phyloP scores from a whole-genome alignment of 1,284 basidiomycete genomes.

The Lentinula novae-zelandiae region DNA sequence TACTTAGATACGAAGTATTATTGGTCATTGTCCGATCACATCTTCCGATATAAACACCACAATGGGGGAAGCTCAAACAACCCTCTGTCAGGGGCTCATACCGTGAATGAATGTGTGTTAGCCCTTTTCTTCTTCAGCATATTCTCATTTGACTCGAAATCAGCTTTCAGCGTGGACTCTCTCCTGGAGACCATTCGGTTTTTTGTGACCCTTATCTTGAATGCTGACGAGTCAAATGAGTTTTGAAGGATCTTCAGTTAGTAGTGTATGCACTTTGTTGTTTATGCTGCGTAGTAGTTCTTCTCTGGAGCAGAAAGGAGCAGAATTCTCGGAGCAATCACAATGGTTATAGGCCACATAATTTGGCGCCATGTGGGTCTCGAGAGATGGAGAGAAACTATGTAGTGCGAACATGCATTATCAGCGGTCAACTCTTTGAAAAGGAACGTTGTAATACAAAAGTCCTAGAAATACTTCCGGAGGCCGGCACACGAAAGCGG shows the following conservation, averaged over 20 bases:
- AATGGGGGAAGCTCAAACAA: conserved; percentile 27
- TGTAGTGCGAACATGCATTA: too few relatives aligned
- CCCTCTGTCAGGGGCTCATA: conserved; percentile 49
- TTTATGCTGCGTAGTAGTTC: not conserved
- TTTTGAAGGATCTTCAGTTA: not conserved
- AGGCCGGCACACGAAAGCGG: too few relatives aligned
- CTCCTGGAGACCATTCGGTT: conserved; percentile 17
- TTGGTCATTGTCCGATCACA: conserved; percentile 32
- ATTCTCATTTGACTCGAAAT: conserved; percentile 9
- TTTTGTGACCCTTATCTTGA: conserved; percentile 16
- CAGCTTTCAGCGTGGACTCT: conserved; percentile 9
- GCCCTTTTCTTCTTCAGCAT: not conserved
- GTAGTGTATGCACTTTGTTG: not conserved
- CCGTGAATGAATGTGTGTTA: conserved; percentile 54
- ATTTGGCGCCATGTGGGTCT: too few relatives aligned
- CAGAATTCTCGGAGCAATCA: too few relatives aligned
- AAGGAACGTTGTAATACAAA: too few relatives aligned
- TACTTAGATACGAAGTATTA: conserved; percentile 47
- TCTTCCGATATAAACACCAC: conserved; percentile 33
- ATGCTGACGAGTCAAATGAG: conserved; percentile 13
- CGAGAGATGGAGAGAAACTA: too few relatives aligned
- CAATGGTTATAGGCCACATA: too few relatives aligned
- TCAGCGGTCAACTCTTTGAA: too few relatives aligned
- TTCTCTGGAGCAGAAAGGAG: too few relatives aligned
- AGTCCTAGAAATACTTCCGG: too few relatives aligned